Evolutionary conservation across 352 stramenopile genomes (phyloP).

Genomic region (Blastocystis sp.): DNA sequence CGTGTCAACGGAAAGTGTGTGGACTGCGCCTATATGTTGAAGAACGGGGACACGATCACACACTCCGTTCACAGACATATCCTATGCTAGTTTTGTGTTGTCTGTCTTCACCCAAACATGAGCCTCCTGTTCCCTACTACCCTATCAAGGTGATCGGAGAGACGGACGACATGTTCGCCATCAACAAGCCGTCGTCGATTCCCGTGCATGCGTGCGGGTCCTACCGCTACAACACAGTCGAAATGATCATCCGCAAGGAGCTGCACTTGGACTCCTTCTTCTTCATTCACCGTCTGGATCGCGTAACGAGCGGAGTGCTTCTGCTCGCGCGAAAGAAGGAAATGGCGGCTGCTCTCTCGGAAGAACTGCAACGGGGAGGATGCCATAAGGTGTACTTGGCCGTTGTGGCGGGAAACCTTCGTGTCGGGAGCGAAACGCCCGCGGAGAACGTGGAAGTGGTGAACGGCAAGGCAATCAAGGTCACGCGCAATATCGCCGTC

Average conservation of each 20-base stretch:
- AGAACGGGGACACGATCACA: constrained; percentile 55
- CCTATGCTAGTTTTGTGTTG: not conserved
- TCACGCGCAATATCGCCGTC: constrained; percentile 1
- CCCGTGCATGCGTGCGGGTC: constrained; percentile 62
- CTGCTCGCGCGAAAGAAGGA: constrained; percentile 47
- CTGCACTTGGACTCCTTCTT: constrained; percentile 8
- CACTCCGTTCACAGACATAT: constrained; percentile 65
- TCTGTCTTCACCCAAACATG: not conserved
- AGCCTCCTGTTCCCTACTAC: constrained; percentile 50
- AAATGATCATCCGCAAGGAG: constrained; percentile 61
- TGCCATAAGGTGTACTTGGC: constrained; percentile 62
- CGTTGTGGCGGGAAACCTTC: constrained; percentile 10
- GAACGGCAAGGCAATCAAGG: not conserved
- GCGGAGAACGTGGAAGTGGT: not conserved
- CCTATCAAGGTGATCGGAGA: constrained; percentile 36
- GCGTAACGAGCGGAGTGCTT: constrained; percentile 58
- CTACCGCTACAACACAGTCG: constrained; percentile 62
- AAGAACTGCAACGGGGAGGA: not conserved
- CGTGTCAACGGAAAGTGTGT: constrained; percentile 43
- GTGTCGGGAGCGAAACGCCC: not conserved
- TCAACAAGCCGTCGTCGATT: constrained; percentile 57
- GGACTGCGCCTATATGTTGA: not conserved
- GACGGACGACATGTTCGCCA: constrained; percentile 59
- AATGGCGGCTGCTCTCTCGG: not conserved
- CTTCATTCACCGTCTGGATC: constrained; percentile 66